These are phyloP conservation scores for Geotrichum europaeum DNA, from an alignment of 1,139 yeast genomes.

Conservation along the genomic window DNA sequence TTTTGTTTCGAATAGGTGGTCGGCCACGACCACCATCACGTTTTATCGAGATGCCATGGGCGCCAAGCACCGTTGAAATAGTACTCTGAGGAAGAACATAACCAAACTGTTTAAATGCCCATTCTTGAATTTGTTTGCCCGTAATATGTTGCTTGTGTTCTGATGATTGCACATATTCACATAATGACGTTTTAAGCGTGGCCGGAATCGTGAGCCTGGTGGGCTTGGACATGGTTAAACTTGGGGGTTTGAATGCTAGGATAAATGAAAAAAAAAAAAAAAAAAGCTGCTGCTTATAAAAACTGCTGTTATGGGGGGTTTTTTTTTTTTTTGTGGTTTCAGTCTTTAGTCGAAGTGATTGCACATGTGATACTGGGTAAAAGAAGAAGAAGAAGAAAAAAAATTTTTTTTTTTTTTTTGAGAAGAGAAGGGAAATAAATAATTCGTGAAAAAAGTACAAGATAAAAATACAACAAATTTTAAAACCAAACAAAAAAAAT, in stretches of 20 bases:
- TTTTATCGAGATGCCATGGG: slow-evolving; percentile 10
- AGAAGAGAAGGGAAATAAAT: background rate
- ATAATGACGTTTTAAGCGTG: background rate
- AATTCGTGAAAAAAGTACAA: background rate
- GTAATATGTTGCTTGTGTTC: background rate
- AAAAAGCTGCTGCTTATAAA: background rate
- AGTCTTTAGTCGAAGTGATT: background rate
- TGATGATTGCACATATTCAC: background rate
- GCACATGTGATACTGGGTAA: background rate
- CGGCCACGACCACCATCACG: slow-evolving; percentile 11
- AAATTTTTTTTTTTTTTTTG: background rate
- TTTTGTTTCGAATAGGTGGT: slow-evolving; percentile 5
- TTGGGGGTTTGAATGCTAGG: background rate
- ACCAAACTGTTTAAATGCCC: slow-evolving; percentile 7
- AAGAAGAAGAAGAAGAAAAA: background rate
- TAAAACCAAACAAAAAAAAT: background rate
- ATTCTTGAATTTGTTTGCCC: slow-evolving; percentile 11
- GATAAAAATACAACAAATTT: background rate
- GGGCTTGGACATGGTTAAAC: slow-evolving; percentile 16
- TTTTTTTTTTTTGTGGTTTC: too few relatives aligned
- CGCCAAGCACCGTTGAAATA: slow-evolving; percentile 8
- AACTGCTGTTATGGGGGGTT: too few relatives aligned
- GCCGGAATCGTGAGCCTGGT: background rate
- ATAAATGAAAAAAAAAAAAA: background rate
- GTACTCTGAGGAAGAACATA: slow-evolving; percentile 8